Evolutionary conservation across 2,329 filamentous ascomycete species (phyloP).

Genomic region (Canariomyces notabilis): DNA sequence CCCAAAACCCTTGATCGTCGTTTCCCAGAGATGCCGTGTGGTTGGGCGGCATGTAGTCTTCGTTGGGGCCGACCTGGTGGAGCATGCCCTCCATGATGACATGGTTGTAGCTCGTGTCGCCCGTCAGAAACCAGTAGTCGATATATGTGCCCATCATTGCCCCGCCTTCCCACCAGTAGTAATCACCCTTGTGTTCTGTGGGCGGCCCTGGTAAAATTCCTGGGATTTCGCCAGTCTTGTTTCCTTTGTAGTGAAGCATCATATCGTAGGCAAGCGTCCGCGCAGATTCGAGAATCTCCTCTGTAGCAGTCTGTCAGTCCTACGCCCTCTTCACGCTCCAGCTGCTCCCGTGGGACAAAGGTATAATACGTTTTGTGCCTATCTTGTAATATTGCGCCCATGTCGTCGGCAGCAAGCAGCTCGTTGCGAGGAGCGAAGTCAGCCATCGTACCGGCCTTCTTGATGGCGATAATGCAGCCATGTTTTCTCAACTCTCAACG

Average conservation of each 20-base stretch:
- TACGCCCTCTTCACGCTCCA: background rate
- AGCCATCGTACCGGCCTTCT: slow-evolving; percentile 16
- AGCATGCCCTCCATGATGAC: slow-evolving; percentile 52
- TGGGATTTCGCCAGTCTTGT: slow-evolving; percentile 44
- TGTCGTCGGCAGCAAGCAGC: slow-evolving; percentile 14
- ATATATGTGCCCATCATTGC: slow-evolving; percentile 64
- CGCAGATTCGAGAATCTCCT: slow-evolving; percentile 23
- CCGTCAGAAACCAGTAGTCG: slow-evolving; percentile 66
- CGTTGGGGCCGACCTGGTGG: slow-evolving; percentile 51
- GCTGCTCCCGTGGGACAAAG: background rate
- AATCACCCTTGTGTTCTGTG: slow-evolving; percentile 42
- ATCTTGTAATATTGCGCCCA: slow-evolving; percentile 21
- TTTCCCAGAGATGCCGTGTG: slow-evolving; percentile 55
- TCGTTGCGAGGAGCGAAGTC: slow-evolving; percentile 14
- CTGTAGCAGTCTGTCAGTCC: slow-evolving; percentile 17
- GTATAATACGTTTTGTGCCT: slow-evolving; percentile 18
- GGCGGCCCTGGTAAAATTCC: slow-evolving; percentile 55
- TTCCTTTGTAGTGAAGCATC: slow-evolving; percentile 26
- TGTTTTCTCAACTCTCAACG: slow-evolving; percentile 1
- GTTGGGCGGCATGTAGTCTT: slow-evolving; percentile 57
- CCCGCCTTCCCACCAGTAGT: slow-evolving; percentile 73
- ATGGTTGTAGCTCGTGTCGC: slow-evolving; percentile 58
- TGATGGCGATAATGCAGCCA: slow-evolving; percentile 10
- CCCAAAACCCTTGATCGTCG: slow-evolving; percentile 70
- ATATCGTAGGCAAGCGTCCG: slow-evolving; percentile 25